Base-by-base conservation (phyloP, 306 rosid species). In the Argentina anserina region DNA sequence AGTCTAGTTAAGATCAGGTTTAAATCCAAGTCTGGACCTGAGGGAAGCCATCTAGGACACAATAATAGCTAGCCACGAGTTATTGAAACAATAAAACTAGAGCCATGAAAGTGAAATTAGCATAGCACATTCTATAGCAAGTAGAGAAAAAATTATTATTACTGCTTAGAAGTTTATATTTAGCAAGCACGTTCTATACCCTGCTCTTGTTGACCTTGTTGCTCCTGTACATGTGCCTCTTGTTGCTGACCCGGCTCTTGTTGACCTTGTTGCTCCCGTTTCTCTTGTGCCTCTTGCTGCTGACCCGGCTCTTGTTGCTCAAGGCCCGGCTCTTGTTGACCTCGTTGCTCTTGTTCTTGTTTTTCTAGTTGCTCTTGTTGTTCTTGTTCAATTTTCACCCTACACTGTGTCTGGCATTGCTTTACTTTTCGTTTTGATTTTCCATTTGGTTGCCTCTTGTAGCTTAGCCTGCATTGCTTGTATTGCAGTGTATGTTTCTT, bases 391-490 rank as follows among this genome's bases (percentile, higher is more conserved):
- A 58, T 58, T 13, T 58, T 12, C 63, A 3, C 37, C 8, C 21
- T 31, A 9, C 37, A 47, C 25, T 29, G 41, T 47, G 33, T 46
- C 6, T 31, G 56, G 36, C 53, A 67, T 9, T 28, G 40, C 49
- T 10, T 67, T 28, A 28, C 26, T 18, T 20, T 37, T 39, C 3
- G 18, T 9, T 13, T 33, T 9, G 34, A 3, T 43, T 28, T 41
- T 42, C 49, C 36, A 4, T 15, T 29, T 23, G 53, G 10, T 28
- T 45, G 39, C 39, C 2, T 46, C 25, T 14, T 41, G 47, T 73
- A 75, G 53, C 41, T 41, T 15, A 10, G 31, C 33, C 61, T 47
- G 58, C 79, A 75, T 58, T 13, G 62, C 45, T 65, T 42, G 17
- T 37, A 65, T 39, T 25, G 69, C 29, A 65, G 69, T 36, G 69